A percentile compares a stretch with the other conserved stretches of the same genome.
phyloP scores from a whole-genome alignment of 441 rosid genomes.

The Lagerstroemia fauriei region DNA sequence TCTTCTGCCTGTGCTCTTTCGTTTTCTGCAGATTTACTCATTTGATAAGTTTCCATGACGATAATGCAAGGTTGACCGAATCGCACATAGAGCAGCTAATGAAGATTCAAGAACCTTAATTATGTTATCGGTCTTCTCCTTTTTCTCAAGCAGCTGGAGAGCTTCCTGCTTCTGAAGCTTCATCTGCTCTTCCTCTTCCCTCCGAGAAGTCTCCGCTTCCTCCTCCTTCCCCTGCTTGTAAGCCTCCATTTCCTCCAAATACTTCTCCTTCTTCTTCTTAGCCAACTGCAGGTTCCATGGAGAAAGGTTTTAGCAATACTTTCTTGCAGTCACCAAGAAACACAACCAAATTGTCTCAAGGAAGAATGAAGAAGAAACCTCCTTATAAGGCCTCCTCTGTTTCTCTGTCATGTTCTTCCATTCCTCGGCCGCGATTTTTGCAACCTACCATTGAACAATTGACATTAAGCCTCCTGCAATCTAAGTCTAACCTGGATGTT shows the following conservation, averaged over 20 bases:
- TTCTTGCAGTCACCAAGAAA: background rate
- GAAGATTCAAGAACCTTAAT: conserved; percentile 43
- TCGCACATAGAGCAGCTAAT: background rate
- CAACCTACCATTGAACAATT: conserved; percentile 30
- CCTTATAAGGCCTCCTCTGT: conserved; percentile 59
- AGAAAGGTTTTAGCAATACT: background rate
- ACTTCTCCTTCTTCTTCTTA: conserved; percentile 71
- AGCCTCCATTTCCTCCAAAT: conserved; percentile 60
- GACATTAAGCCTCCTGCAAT: background rate
- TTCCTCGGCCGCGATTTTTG: conserved; percentile 77
- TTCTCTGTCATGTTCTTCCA: conserved; percentile 80
- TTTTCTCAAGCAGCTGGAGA: conserved; percentile 73
- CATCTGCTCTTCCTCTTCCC: conserved; percentile 72
- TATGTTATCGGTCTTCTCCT: conserved; percentile 78
- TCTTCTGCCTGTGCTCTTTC: conserved; percentile 63
- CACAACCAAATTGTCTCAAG: background rate
- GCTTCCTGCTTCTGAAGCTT: conserved; percentile 93
- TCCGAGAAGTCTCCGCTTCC: conserved; percentile 54
- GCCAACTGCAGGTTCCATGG: conserved; percentile 48
- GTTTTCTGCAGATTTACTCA: conserved; percentile 41
- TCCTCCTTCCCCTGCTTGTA: conserved; percentile 66
- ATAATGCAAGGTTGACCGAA: background rate
- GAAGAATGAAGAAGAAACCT: conserved; percentile 38
- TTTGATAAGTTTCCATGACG: conserved; percentile 8
- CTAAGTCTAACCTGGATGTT: background rate